Evolutionary conservation across 2,329 filamentous ascomycete species (phyloP).

Genomic region (Myriosclerotinia scirpicola): DNA sequence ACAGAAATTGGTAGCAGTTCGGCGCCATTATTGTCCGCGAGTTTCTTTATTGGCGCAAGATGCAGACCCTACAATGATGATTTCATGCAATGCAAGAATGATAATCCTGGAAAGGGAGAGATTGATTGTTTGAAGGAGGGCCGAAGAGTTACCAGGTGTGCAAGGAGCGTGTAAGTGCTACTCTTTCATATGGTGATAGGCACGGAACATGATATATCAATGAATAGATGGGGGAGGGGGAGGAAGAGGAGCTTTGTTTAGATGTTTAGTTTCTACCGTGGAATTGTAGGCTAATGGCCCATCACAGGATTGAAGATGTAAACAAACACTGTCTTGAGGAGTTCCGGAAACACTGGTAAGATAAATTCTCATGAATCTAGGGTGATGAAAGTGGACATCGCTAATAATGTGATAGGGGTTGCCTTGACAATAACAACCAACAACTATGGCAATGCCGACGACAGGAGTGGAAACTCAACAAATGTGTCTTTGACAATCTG

Average conservation of each 20-base stretch:
- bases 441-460: constrained; percentile 94
- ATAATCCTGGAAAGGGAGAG: constrained; percentile 87
- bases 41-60: constrained; percentile 95
- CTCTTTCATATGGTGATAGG: neutral
- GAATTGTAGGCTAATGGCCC: constrained; percentile 22
- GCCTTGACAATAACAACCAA: constrained; percentile 96
- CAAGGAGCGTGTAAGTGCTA: constrained; percentile 82
- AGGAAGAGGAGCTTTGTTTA: neutral
- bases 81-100: constrained; percentile 99
- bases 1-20: constrained; percentile 91
- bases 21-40: constrained; percentile 84
- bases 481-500: constrained; percentile 93
- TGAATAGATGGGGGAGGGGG: constrained; percentile 23
- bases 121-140: constrained; percentile 95
- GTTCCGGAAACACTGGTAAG: constrained; percentile 80
- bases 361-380: neutral
- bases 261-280: neutral
- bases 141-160: constrained; percentile 93
- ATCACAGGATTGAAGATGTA: constrained; percentile 79
- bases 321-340: constrained; percentile 90
- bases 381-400: neutral
- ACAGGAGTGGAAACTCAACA: constrained; percentile 85
- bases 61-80: constrained; percentile 98
- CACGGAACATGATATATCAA: constrained; percentile 4
- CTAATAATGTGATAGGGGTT: constrained; percentile 55